Evolutionary conservation across 1,284 basidiomycete species (phyloP), one percentile per base, ranked within the genome.

Genomic region (Trametes polyzona): DNA sequence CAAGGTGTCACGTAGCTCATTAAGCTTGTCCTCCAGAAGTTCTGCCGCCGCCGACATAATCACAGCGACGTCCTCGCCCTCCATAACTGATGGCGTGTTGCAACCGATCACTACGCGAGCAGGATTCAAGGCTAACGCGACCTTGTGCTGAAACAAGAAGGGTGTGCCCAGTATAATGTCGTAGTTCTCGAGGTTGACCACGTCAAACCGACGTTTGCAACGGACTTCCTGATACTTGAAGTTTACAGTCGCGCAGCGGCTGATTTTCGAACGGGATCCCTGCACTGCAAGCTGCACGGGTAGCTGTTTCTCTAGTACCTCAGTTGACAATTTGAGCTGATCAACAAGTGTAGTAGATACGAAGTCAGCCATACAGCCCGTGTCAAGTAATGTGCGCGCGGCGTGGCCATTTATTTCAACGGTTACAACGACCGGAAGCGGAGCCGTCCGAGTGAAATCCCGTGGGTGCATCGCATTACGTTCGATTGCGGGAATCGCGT

Each of bases 351-450:
- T 71, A 0, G 70, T 71, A 2, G 74, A 78, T 47, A 80, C 66
- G 43, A 79, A 76, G 41, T 79, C 74, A 0, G 70, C 69, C 1
- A 77, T 61, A 0, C 74, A 79, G 0, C 75, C 74, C 0, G 70
- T 62, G 42, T 78, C 72, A 0, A 79, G 26, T 10, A 79, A 49
- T 0, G 73, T 73, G 0, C 64, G 39, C 0, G 63, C 65, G 0
- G 70, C 65, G 0, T 73, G 60, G 0, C 72, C 76, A 58, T 77
- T 73, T 0, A 79, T 46, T 0, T 71, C 58, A 0, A 78, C 58
- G 0, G 75, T 67, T 0, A 78, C 48, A 0, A 61, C 54, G 1
- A 48, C 29, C 8, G 56, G 56, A 21, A 58, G 56, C 12, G 23
- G 30, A 9, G 11, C 23, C 10, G 16, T 42, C 17, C 51, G 24